phyloP scores from a whole-genome alignment of 257 asterid genomes.

The Primulina tabacum region DNA sequence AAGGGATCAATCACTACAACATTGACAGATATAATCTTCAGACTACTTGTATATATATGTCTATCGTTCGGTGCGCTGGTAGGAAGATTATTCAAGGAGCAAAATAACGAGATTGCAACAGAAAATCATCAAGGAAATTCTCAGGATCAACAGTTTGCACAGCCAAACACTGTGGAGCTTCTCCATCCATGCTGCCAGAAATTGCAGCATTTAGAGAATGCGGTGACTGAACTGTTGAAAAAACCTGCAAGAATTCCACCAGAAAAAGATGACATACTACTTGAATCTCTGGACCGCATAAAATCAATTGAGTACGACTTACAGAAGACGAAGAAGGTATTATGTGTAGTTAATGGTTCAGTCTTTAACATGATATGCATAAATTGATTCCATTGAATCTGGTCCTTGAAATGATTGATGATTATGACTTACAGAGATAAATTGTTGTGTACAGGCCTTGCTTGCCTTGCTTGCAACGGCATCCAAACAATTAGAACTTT shows the following conservation, averaged over 20 bases:
- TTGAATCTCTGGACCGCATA: constrained; percentile 83
- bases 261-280: constrained; percentile 77
- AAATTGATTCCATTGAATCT: constrained; percentile 5
- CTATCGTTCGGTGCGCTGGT: constrained; percentile 39
- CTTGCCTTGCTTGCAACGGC: constrained; percentile 77
- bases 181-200: constrained; percentile 78
- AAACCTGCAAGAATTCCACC: constrained; percentile 82
- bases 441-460: constrained; percentile 49
- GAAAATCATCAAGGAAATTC: constrained; percentile 31
- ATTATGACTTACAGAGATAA: constrained; percentile 21
- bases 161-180: constrained; percentile 37
- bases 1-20: constrained; percentile 34
- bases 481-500: constrained; percentile 83
- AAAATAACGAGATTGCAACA: constrained; percentile 24
- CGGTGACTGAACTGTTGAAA: constrained; percentile 62
- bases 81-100: constrained; percentile 36
- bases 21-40: constrained; percentile 36
- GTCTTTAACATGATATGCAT: background rate
- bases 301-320: constrained; percentile 80
- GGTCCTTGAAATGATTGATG: constrained; percentile 18
- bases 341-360: constrained; percentile 17
- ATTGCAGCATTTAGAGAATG: constrained; percentile 73
- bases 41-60: constrained; percentile 51
- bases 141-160: constrained; percentile 31
- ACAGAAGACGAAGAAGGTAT: constrained; percentile 79